Evolutionary conservation across 805 yeast species (phyloP), one percentile per base, ranked within the genome.

Genomic region (Metschnikowia cerradonensis): DNA sequence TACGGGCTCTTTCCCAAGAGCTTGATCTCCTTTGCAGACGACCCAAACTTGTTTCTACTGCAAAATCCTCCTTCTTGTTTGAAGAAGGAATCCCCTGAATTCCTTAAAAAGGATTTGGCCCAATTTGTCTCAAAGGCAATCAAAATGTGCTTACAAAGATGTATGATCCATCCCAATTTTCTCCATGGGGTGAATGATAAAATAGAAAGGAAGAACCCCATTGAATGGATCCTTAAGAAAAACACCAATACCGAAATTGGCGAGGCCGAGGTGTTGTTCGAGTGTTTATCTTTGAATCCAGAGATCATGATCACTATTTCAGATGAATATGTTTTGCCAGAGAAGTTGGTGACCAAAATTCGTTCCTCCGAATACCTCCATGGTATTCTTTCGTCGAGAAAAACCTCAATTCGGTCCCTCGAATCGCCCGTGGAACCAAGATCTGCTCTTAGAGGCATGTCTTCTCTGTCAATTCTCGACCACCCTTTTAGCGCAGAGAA

Each of bases 1-100:
- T 84, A 84, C 55, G 88, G 85, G 0, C 60, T 83, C 11, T 83
- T 73, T 52, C 88, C 88, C 0, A 60, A 72, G 20, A 78, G 78
- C 53, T 64, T 82, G 4, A 57, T 74, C 22, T 55, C 61, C 6
- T 82, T 79, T 57, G 54, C 75, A 17, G 66, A 71, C 19, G 62
- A 66, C 40, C 82, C 87, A 4, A 52, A 61, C 3, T 60, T 61
- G 36, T 81, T 70, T 45, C 47, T 55, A 55, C 67, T 35, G 47
- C 56, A 6, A 37, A 50, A 47, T 52, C 60, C 58, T 1, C 61
- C 68, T 1, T 50, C 45, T 17, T 17, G 57, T 5, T 17, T 65
- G 19, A 22, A 11, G 5, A n/a, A 20, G 7, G 22, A 15, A 3
- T 4, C 10, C 3, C 34, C 75, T 15, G 66, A 71, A 20, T 61